These are phyloP conservation scores for Trichoderma polysporum DNA, from an alignment of 2,329 filamentous ascomycete species.

Conservation along the genomic window DNA sequence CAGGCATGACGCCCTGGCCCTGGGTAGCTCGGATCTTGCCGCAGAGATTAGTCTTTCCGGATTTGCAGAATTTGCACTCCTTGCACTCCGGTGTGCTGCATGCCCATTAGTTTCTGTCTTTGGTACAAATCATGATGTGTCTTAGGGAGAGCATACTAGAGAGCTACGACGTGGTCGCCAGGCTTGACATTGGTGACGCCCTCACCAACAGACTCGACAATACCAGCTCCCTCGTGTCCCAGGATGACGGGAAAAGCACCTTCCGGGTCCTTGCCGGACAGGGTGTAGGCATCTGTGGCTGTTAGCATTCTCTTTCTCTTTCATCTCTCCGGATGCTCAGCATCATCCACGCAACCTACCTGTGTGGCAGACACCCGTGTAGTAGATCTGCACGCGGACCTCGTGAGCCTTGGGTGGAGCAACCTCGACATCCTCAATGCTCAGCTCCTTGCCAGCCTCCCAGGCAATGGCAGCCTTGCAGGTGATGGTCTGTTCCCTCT, in stretches of 20 bases:
- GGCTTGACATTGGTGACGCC: constrained; percentile 92
- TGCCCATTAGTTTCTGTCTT: constrained; percentile 14
- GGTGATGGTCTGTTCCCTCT: constrained; percentile 70
- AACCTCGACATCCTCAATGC: constrained; percentile 90
- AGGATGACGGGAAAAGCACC: constrained; percentile 88
- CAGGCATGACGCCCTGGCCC: constrained; percentile 94
- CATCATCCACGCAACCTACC: constrained; percentile 49
- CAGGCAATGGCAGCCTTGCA: constrained; percentile 98
- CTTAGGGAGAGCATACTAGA: constrained; percentile 62
- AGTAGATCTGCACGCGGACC: constrained; percentile 94
- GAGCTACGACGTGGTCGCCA: constrained; percentile 86
- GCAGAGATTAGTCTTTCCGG: constrained; percentile 98
- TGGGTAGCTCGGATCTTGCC: constrained; percentile 98
- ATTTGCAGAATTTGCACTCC: constrained; percentile 99
- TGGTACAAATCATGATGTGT: not conserved
- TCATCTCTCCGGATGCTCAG: not conserved
- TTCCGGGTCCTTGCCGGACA: constrained; percentile 96
- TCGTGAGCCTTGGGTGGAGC: constrained; percentile 85
- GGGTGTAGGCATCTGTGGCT: constrained; percentile 77
- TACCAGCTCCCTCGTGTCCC: constrained; percentile 86
- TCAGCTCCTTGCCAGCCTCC: constrained; percentile 89
- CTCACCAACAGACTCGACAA: constrained; percentile 91
- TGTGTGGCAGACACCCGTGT: constrained; percentile 98
- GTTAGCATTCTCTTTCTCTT: constrained; percentile 15
- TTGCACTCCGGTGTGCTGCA: constrained; percentile 88